Evolutionary conservation across 73 alveolate genomes (phyloP).

Genomic region (Symbiodinium natans): DNA sequence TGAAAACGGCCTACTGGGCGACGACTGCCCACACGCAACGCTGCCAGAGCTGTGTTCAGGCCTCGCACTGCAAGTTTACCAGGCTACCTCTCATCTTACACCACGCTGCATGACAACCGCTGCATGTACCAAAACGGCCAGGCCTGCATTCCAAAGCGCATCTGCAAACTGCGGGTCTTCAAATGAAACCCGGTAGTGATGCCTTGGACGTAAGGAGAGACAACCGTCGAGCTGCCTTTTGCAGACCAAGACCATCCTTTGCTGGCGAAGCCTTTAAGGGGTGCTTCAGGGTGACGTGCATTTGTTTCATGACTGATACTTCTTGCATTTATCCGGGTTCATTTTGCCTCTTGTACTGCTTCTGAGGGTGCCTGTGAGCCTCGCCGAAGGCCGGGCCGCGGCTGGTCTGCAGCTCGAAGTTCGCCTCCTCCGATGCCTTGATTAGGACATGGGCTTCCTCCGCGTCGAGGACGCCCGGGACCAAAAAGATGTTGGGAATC

Average conservation of each 20-base stretch:
- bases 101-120: too few relatives aligned
- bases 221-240: background rate
- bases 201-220: conserved; percentile 18
- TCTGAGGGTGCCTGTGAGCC: background rate
- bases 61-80: background rate
- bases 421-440: conserved; percentile 10
- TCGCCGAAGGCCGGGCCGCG: conserved; percentile 91
- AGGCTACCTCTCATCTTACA: background rate
- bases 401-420: conserved; percentile 87
- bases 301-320: too few relatives aligned
- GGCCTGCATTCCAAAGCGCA: conserved; percentile 39
- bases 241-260: background rate
- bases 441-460: conserved; percentile 29
- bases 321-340: too few relatives aligned
- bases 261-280: too few relatives aligned
- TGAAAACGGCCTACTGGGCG: background rate
- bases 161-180: conserved; percentile 54
- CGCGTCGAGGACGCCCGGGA: conserved; percentile 1
- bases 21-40: background rate
- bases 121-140: too few relatives aligned
- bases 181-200: conserved; percentile 55
- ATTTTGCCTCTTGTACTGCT: background rate
- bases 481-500: background rate
- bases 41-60: background rate
- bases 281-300: too few relatives aligned